These are phyloP conservation scores for Chimonanthus salicifolius DNA, from an alignment of 164 flowering plant species.

Conservation along the genomic window DNA sequence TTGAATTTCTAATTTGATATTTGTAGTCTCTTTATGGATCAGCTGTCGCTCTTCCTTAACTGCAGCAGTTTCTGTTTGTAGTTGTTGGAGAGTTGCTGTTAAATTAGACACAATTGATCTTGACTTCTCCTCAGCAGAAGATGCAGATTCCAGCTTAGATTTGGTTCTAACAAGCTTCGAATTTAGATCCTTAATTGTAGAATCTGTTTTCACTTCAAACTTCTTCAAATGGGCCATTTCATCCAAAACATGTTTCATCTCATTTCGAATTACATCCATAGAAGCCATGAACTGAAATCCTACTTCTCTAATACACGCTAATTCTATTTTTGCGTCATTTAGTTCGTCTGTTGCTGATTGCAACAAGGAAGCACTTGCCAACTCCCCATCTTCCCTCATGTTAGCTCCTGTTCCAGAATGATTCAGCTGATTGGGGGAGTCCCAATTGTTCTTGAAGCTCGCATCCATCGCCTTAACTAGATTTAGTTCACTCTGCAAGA, in stretches of 20 bases:
- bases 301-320: conserved; percentile 44
- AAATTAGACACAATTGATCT: conserved; percentile 42
- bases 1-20: conserved; percentile 37
- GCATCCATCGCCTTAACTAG: conserved; percentile 34
- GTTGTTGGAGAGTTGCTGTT: conserved; percentile 38
- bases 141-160: conserved; percentile 52
- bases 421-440: conserved; percentile 6
- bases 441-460: conserved; percentile 7
- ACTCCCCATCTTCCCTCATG: conserved; percentile 16
- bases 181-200: conserved; percentile 44
- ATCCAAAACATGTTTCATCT: conserved; percentile 39
- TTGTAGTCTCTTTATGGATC: conserved; percentile 31
- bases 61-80: conserved; percentile 46
- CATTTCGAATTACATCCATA: conserved; percentile 71
- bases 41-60: conserved; percentile 46
- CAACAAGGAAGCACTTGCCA: conserved; percentile 21
- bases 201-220: conserved; percentile 40
- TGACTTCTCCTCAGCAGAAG: conserved; percentile 54
- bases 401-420: neutral
- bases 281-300: conserved; percentile 74
- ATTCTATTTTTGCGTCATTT: conserved; percentile 55
- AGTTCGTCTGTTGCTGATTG: conserved; percentile 36
- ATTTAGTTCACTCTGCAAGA: conserved; percentile 45
- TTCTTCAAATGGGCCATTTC: conserved; percentile 41
- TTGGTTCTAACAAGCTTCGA: conserved; percentile 69